These are phyloP conservation scores for Orbilia ellipsospora DNA, from an alignment of 2,329 filamentous ascomycete genomes.

Conservation along the genomic window DNA sequence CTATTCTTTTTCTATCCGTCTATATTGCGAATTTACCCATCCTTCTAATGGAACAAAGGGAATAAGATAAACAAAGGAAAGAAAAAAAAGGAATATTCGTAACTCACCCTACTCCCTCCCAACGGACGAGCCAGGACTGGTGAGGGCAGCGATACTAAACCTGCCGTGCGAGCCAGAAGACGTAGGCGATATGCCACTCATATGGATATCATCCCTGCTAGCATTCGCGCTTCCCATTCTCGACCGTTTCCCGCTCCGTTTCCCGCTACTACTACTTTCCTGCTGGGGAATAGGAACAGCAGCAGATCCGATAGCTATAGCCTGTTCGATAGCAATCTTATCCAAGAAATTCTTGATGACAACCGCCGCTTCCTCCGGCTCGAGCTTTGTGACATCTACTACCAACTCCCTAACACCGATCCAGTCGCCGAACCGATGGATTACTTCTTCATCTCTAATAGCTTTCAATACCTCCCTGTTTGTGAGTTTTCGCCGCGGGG, in stretches of 20 bases:
- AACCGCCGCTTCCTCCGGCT: conserved; percentile 45
- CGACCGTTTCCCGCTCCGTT: conserved; percentile 35
- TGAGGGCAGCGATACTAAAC: conserved; percentile 49
- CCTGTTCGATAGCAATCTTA: conserved; percentile 44
- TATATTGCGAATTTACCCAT: conserved; percentile 31
- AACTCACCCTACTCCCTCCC: neutral
- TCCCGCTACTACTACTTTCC: conserved; percentile 15
- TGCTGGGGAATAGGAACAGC: neutral
- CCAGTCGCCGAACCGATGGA: conserved; percentile 58
- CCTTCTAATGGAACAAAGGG: conserved; percentile 33
- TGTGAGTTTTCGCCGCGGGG: conserved; percentile 58
- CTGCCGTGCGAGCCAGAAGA: conserved; percentile 34
- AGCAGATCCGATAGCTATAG: conserved; percentile 11
- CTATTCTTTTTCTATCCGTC: conserved; percentile 34
- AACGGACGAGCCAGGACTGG: conserved; percentile 26
- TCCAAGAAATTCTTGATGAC: conserved; percentile 51
- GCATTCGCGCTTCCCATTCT: conserved; percentile 30
- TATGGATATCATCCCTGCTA: conserved; percentile 49
- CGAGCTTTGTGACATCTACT: conserved; percentile 58
- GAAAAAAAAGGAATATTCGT: conserved; percentile 1
- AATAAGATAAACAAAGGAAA: conserved; percentile 18
- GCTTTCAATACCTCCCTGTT: conserved; percentile 56
- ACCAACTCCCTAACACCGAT: conserved; percentile 55
- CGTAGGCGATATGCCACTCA: conserved; percentile 20
- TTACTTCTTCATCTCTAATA: conserved; percentile 56